Percentiles rank a stretch among this genome's conserved stretches.
Conservation (phyloP, 495 filamentous ascomycete genomes). For the Neurospora sp. region DNA sequence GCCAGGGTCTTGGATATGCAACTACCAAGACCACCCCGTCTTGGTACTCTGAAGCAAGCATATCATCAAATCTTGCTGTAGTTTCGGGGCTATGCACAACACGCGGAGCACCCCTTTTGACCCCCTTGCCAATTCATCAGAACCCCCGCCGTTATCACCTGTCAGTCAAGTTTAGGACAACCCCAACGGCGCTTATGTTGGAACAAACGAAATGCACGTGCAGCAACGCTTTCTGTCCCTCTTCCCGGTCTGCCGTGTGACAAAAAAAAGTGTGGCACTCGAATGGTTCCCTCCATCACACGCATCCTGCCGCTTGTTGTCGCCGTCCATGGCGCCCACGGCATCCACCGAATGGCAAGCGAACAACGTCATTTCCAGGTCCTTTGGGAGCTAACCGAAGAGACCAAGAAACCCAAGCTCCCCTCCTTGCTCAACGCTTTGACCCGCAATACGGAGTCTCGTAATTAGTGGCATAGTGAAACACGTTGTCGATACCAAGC, state of each 20-base stretch:
- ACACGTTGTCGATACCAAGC: neutral
- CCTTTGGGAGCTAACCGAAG: neutral
- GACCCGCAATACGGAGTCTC: neutral
- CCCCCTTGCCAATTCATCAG: neutral
- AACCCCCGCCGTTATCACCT: neutral
- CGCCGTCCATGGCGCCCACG: neutral
- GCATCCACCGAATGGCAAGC: neutral
- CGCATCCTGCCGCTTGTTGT: neutral
- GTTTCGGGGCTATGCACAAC: neutral
- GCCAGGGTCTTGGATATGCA: neutral
- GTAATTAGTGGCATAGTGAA: neutral
- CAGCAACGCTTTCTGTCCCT: neutral
- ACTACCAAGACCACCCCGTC: neutral
- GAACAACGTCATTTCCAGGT: neutral
- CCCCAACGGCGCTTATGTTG: neutral
- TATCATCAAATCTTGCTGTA: neutral
- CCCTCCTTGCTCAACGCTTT: neutral
- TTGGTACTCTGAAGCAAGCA: neutral
- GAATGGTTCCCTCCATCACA: neutral
- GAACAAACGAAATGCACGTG: neutral
- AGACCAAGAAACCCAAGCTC: neutral
- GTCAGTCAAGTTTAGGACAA: neutral
- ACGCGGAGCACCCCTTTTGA: neutral
- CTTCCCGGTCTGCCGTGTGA: neutral
- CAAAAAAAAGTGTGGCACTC: neutral